phyloP scores from a whole-genome alignment of 371 early-diverging fungal genomes.

The Thermomucor indicae-seudaticae region DNA sequence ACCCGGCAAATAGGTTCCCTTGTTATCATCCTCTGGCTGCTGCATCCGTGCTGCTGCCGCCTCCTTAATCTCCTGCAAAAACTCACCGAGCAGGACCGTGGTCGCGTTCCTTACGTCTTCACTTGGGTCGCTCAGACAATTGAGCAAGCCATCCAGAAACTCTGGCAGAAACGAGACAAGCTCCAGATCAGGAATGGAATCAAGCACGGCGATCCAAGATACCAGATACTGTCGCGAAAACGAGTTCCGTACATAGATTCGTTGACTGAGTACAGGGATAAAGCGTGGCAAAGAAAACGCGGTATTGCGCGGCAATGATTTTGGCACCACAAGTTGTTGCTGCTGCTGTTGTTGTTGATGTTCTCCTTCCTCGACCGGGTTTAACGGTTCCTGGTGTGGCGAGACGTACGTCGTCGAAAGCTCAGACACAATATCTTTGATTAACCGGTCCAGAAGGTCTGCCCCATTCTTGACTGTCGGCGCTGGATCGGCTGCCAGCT shows the following conservation, averaged over 20 bases:
- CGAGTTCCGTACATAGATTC: slow-evolving; percentile 82
- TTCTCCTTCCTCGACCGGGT: slow-evolving; percentile 20
- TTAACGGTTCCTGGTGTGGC: slow-evolving; percentile 24
- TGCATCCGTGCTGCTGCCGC: slow-evolving; percentile 60
- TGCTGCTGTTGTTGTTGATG: slow-evolving; percentile 4
- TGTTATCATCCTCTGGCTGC: slow-evolving; percentile 20
- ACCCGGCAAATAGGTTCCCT: slow-evolving; percentile 61
- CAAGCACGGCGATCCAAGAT: slow-evolving; percentile 84
- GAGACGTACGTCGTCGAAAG: slow-evolving; percentile 67
- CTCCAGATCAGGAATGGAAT: slow-evolving; percentile 87
- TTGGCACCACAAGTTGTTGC: slow-evolving; percentile 11
- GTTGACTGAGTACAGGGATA: slow-evolving; percentile 83
- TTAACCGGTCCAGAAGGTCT: slow-evolving; percentile 80
- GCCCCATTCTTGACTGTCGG: slow-evolving; percentile 84
- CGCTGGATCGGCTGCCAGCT: slow-evolving; percentile 82
- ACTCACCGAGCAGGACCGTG: slow-evolving; percentile 62
- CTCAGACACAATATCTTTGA: slow-evolving; percentile 92
- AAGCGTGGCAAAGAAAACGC: slow-evolving; percentile 83
- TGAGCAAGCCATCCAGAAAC: slow-evolving; percentile 83
- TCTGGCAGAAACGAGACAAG: slow-evolving; percentile 81
- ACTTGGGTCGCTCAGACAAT: slow-evolving; percentile 81
- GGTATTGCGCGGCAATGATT: slow-evolving; percentile 28
- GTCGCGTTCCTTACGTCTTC: slow-evolving; percentile 78
- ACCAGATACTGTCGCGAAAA: slow-evolving; percentile 85
- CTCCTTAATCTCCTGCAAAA: slow-evolving; percentile 76